Base-by-base conservation (phyloP, 495 filamentous ascomycete species). In the Penicillium crystallinum region DNA sequence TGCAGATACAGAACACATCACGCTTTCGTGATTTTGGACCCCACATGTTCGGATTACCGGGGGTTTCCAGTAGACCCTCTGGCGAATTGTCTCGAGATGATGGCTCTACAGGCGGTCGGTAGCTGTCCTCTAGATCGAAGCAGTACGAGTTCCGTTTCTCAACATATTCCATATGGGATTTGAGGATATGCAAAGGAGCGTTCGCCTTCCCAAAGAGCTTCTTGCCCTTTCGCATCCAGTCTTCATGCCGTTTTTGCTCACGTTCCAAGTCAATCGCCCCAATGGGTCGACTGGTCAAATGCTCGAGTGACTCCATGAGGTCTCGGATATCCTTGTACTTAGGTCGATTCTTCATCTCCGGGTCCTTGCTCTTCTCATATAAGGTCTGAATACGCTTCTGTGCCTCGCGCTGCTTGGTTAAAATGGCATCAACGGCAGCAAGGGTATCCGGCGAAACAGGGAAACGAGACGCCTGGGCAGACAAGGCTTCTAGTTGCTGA, bases 131-230 rank as follows among this genome's bases (percentile, higher is more conserved):
- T 44, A 95, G 79, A 61, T 96, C 89, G 68, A 97, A 97, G 69
- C 93, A 99, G 55, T 86, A 86, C 21, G 82, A 67, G 55, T 99
- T 99, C 27, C 90, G 85, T 39, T 88, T 85, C 18, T 88, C 81
- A 4, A 97, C 95, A 64, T 91, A 89, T 46, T 91, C 86, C 91
- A 99, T 96, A 59, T 99, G 91, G 21, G 81, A 83, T 53, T 88
- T 88, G 22, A 99, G 72, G 54, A 99, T 99, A 62, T 97, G 93
- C 25, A 99, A 69, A 10, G 93, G 93, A 3, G 93, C 93, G 66
- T 99, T 99, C 3, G 95, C 91, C 70, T 99, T 99, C 33, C 95
- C 95, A 58, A 99, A 99, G 0, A 99, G 73, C 71, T 97, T 97
- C 72, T 99, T 99, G 25, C 93, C 93, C 58, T 91, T 89, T 36